Evolutionary conservation across 768 basidiomycete genomes (phyloP).

Genomic region (Tylopilus intermedius): DNA sequence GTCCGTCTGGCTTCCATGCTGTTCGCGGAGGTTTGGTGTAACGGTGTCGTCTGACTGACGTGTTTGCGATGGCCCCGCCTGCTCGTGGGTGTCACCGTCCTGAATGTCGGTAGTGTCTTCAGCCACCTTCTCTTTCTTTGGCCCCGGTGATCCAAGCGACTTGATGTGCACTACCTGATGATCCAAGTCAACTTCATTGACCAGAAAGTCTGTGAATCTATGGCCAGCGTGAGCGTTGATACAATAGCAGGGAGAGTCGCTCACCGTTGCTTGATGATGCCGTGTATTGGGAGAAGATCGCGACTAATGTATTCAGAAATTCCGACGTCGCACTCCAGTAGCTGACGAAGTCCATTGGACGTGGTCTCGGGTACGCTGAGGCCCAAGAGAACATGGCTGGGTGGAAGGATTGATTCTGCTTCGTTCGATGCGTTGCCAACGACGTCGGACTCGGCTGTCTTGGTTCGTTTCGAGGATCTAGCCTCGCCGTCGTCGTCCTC

Average conservation of each 20-base stretch:
- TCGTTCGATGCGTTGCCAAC: slow-evolving; percentile 3
- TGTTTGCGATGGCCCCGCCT: slow-evolving; percentile 5
- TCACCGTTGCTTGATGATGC: slow-evolving; percentile 96
- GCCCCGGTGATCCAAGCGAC: slow-evolving; percentile 66
- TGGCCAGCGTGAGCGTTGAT: slow-evolving; percentile 1
- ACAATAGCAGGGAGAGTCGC: slow-evolving; percentile 14
- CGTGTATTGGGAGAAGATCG: slow-evolving; percentile 68
- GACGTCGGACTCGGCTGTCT: slow-evolving; percentile 24
- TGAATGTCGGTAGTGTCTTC: slow-evolving; percentile 15
- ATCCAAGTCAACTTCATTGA: slow-evolving; percentile 83
- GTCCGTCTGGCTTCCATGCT: neutral
- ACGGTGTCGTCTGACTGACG: neutral
- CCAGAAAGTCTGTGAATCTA: slow-evolving; percentile 96
- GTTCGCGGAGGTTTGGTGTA: neutral
- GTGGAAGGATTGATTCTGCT: slow-evolving; percentile 48
- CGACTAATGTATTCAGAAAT: slow-evolving; percentile 81
- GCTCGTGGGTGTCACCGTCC: neutral
- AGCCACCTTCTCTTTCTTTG: slow-evolving; percentile 35
- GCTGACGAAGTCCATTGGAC: slow-evolving; percentile 51
- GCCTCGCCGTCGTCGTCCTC: slow-evolving; percentile 43
- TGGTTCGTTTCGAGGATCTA: slow-evolving; percentile 37
- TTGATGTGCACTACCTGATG: slow-evolving; percentile 78
- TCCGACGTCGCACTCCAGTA: slow-evolving; percentile 78
- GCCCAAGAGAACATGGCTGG: slow-evolving; percentile 68
- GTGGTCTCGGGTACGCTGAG: slow-evolving; percentile 47